phyloP scores from a whole-genome alignment of 352 stramenopile species.

The Plasmopara halstedii region DNA sequence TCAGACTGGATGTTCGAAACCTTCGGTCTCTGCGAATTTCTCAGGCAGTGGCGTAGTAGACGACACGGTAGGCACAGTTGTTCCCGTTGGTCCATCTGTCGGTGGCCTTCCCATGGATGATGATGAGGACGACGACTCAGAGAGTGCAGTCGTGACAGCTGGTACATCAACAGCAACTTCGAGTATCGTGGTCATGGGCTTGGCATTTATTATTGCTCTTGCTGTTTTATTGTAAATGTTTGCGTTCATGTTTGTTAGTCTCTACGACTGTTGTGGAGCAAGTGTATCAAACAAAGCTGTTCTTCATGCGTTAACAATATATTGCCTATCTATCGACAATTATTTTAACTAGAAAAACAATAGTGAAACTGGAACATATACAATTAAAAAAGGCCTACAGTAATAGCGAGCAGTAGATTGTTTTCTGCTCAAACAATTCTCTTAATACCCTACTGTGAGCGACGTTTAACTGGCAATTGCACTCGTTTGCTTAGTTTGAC shows the following conservation, averaged over 20 bases:
- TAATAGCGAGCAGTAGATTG: too few relatives aligned
- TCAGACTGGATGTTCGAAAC: constrained; percentile 33
- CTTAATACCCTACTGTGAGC: neutral
- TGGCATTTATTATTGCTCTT: constrained; percentile 6
- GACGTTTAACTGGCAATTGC: constrained; percentile 1
- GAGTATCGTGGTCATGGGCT: constrained; percentile 3
- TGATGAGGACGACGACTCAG: constrained; percentile 48
- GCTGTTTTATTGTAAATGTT: constrained; percentile 15
- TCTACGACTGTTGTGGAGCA: neutral
- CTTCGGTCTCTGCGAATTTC: constrained; percentile 19
- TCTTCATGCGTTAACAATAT: too few relatives aligned
- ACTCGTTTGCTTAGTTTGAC: constrained; percentile 11
- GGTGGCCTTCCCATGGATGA: constrained; percentile 33
- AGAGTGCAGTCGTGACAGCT: constrained; percentile 34
- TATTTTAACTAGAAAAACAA: too few relatives aligned
- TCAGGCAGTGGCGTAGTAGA: constrained; percentile 19
- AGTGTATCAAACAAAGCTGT: neutral
- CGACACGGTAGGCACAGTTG: constrained; percentile 30
- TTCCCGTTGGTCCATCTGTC: constrained; percentile 8
- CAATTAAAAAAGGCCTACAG: too few relatives aligned
- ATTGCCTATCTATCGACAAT: too few relatives aligned
- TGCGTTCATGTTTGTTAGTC: neutral
- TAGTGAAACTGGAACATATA: too few relatives aligned
- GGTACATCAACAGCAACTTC: constrained; percentile 3
- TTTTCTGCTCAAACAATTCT: neutral